These are phyloP conservation scores for Ulota crispa DNA, from an alignment of 225 moss, liverwort and hornwort genomes.

Conservation along the genomic window DNA sequence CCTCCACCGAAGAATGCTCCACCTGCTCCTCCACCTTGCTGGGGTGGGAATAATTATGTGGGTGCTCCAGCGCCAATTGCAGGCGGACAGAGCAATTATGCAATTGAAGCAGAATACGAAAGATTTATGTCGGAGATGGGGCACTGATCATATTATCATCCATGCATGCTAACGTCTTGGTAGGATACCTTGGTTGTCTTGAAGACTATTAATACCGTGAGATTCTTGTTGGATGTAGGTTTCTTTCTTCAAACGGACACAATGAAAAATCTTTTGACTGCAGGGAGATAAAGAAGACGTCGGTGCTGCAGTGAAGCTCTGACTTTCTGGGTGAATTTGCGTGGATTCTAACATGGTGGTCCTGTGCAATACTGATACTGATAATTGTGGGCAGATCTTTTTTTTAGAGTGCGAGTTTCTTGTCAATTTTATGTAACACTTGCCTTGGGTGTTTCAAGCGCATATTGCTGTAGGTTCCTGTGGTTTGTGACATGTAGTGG, in stretches of 20 bases:
- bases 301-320: conserved; percentile 44
- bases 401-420: conserved; percentile 52
- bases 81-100: conserved; percentile 67
- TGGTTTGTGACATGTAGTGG: conserved; percentile 45
- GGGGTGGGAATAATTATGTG: conserved; percentile 59
- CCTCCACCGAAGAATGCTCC: conserved; percentile 81
- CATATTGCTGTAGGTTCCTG: conserved; percentile 54
- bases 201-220: neutral
- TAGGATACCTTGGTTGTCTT: conserved; percentile 21
- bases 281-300: conserved; percentile 38
- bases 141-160: conserved; percentile 43
- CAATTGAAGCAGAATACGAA: conserved; percentile 95
- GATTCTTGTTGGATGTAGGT: conserved; percentile 27
- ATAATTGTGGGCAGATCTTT: conserved; percentile 56
- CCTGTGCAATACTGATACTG: conserved; percentile 74
- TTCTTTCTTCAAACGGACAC: conserved; percentile 27
- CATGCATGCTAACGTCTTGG: conserved; percentile 20
- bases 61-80: conserved; percentile 43
- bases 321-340: conserved; percentile 30
- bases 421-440: conserved; percentile 52
- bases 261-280: conserved; percentile 40
- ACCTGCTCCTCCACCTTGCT: conserved; percentile 74
- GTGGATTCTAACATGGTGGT: conserved; percentile 79
- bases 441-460: conserved; percentile 48
- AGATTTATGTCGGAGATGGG: conserved; percentile 99